phyloP scores from a whole-genome alignment of 2,329 filamentous ascomycete genomes.

The Pestalotiopsis sp. region DNA sequence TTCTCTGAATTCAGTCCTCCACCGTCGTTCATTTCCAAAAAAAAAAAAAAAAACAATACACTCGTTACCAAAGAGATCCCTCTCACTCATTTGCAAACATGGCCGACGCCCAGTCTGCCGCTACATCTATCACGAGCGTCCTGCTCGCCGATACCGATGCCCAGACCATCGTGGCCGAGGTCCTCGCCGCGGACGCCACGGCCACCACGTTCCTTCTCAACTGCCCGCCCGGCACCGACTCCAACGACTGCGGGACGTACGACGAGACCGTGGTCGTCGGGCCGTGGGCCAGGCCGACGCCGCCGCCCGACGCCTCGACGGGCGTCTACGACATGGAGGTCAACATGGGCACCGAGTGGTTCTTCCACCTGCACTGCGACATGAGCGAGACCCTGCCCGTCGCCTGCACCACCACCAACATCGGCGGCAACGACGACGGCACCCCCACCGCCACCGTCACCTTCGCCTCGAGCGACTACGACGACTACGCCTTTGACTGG shows the following conservation, averaged over 20 bases:
- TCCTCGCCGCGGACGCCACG: slow-evolving; percentile 9
- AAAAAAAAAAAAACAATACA: not conserved
- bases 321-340: slow-evolving; percentile 7
- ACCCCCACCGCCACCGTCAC: slow-evolving; percentile 6
- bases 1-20: not conserved
- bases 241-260: slow-evolving; percentile 12
- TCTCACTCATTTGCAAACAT: not conserved
- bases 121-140: slow-evolving; percentile 6
- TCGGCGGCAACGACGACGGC: slow-evolving; percentile 10
- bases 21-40: not conserved
- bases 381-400: slow-evolving; percentile 10
- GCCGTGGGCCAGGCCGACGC: slow-evolving; percentile 7
- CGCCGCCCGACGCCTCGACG: slow-evolving; percentile 3
- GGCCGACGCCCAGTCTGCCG: not conserved
- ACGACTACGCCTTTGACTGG: not conserved
- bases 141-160: slow-evolving; percentile 7
- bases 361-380: slow-evolving; percentile 9
- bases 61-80: not conserved
- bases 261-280: slow-evolving; percentile 10
- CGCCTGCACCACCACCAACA: slow-evolving; percentile 10
- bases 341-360: slow-evolving; percentile 7
- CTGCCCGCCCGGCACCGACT: slow-evolving; percentile 9
- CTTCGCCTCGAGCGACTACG: not conserved
- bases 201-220: slow-evolving; percentile 13
- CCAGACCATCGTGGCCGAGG: not conserved